These are phyloP conservation scores for Lentithecium fluviatile DNA, from an alignment of 495 filamentous ascomycete genomes.

Conservation along the genomic window DNA sequence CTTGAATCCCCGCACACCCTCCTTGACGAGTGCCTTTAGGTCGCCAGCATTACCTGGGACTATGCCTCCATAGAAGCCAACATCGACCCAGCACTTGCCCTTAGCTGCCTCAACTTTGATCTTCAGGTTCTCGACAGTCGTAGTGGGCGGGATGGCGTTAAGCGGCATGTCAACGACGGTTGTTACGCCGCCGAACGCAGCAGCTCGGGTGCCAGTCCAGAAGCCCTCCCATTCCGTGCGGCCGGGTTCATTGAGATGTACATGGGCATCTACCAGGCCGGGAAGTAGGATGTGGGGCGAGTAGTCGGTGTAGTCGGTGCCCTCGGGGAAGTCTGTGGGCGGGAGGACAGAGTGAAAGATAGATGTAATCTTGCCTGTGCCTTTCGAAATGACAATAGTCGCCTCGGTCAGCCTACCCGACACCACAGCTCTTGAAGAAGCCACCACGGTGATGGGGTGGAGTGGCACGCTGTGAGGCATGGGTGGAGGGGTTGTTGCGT, in stretches of 20 bases:
- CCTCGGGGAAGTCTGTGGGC: conserved; percentile 65
- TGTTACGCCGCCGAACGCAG: conserved; percentile 95
- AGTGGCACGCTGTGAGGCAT: conserved; percentile 28
- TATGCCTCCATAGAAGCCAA: conserved; percentile 95
- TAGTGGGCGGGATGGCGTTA: conserved; percentile 96
- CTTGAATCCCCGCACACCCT: conserved; percentile 93
- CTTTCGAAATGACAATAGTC: conserved; percentile 75
- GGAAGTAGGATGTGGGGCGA: conserved; percentile 85
- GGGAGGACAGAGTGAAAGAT: conserved; percentile 73
- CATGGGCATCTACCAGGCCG: conserved; percentile 93
- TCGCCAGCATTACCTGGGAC: conserved; percentile 86
- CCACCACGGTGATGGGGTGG: conserved; percentile 65
- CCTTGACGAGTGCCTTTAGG: conserved; percentile 74
- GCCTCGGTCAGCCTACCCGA: conserved; percentile 66
- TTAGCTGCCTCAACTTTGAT: conserved; percentile 83
- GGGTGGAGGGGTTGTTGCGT: conserved; percentile 37
- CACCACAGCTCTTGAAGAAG: conserved; percentile 76
- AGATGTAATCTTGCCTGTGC: conserved; percentile 80
- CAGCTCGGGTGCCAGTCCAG: conserved; percentile 86
- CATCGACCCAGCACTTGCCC: conserved; percentile 96
- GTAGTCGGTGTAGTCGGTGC: conserved; percentile 75
- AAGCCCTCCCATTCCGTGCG: conserved; percentile 99
- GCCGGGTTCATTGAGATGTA: conserved; percentile 96
- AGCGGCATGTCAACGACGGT: conserved; percentile 98
- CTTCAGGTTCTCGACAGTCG: conserved; percentile 75